phyloP scores from a whole-genome alignment of 116 monocot genomes.

The Trichopus zeylanicus region DNA sequence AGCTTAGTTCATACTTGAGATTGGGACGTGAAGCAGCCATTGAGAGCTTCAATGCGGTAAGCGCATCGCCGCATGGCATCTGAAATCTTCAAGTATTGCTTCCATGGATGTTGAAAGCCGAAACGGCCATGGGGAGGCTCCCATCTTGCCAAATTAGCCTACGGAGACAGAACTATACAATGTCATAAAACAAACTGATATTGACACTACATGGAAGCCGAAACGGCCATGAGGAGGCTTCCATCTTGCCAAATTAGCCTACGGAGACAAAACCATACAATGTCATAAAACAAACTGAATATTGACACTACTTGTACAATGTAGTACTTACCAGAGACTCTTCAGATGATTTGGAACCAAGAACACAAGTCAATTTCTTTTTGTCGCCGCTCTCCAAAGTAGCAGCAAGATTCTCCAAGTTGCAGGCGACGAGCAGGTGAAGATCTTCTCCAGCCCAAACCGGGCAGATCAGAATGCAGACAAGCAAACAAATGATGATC shows the following conservation, averaged over 20 bases:
- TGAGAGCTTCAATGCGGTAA: not conserved
- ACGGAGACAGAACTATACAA: too few species aligned
- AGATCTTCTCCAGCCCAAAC: conserved; percentile 73
- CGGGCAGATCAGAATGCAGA: conserved; percentile 35
- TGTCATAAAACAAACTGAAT: not conserved
- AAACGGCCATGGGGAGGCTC: conserved; percentile 7
- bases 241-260: conserved; percentile 63
- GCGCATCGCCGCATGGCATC: not conserved
- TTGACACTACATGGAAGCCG: too few species aligned
- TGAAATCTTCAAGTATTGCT: conserved; percentile 2
- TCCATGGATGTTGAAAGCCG: conserved; percentile 5
- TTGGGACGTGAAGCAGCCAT: too few species aligned
- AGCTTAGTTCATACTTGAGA: too few species aligned
- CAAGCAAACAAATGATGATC: conserved; percentile 30
- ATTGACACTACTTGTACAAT: not conserved
- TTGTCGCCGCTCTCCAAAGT: conserved; percentile 27
- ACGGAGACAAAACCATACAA: not conserved
- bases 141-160: conserved; percentile 7
- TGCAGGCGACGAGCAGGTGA: conserved; percentile 31
- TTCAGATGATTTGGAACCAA: conserved; percentile 55
- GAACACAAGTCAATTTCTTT: too few species aligned
- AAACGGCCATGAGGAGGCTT: conserved; percentile 53
- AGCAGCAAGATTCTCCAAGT: conserved; percentile 59
- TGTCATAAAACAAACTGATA: too few species aligned
- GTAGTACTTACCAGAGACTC: conserved; percentile 34